These are phyloP conservation scores for Botrytis cinerea DNA, from an alignment of 2,329 filamentous ascomycete genomes.

Conservation along the genomic window DNA sequence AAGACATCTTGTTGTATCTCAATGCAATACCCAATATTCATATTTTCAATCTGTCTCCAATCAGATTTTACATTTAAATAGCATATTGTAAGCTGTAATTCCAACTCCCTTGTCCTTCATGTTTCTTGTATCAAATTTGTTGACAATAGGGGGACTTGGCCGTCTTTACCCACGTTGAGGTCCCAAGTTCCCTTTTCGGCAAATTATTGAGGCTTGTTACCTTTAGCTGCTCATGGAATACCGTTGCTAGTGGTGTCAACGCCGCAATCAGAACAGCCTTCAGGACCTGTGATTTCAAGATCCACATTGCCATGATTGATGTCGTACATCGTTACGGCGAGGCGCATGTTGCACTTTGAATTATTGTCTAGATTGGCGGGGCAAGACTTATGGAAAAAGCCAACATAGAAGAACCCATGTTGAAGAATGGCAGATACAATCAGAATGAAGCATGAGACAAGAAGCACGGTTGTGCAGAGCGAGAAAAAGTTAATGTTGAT, in stretches of 20 bases:
- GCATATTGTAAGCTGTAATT: not conserved
- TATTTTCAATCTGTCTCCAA: not conserved
- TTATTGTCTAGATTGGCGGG: not conserved
- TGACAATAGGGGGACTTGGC: not conserved
- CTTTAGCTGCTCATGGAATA: not conserved
- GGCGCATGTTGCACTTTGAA: not conserved
- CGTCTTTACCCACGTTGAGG: not conserved
- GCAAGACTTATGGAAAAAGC: not conserved
- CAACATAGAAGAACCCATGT: not conserved
- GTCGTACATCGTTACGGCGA: not conserved
- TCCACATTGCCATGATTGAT: not conserved
- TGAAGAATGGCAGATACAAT: not conserved
- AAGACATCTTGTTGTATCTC: not conserved
- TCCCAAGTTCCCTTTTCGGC: not conserved
- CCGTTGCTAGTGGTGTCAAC: not conserved
- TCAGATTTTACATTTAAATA: not conserved
- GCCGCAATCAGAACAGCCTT: not conserved
- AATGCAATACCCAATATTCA: not conserved
- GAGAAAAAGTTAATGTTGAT: not conserved
- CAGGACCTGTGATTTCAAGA: not conserved
- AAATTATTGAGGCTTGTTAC: not conserved
- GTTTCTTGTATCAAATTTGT: too few relatives aligned
- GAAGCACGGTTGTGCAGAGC: not conserved
- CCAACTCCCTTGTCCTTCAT: not conserved
- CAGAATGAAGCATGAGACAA: not conserved